Percentiles rank a stretch among this genome's conserved stretches.
Conservation (phyloP, 495 filamentous ascomycete species). For the Pseudevernia furfuracea region DNA sequence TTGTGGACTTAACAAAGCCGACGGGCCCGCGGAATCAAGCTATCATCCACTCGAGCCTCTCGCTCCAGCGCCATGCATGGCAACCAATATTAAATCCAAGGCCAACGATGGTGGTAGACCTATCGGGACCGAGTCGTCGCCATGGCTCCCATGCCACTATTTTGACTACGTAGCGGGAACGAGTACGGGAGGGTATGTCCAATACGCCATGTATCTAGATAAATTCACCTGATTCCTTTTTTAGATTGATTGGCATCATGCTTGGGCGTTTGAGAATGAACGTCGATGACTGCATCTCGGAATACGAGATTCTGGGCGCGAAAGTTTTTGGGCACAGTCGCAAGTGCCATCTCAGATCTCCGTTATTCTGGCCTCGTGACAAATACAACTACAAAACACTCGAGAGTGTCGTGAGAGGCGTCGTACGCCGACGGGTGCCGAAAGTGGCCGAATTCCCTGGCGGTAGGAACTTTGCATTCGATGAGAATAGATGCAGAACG, state of each 20-base stretch:
- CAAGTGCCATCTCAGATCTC: slow-evolving; percentile 20
- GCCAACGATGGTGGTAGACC: neutral
- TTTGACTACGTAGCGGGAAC: slow-evolving; percentile 30
- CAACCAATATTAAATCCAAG: slow-evolving; percentile 1
- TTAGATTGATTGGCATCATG: slow-evolving; percentile 47
- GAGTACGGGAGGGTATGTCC: slow-evolving; percentile 20
- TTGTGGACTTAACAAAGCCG: neutral
- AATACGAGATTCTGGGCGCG: slow-evolving; percentile 40
- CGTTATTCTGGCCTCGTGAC: slow-evolving; percentile 20
- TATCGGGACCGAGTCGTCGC: slow-evolving; percentile 14
- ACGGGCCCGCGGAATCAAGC: slow-evolving; percentile 23
- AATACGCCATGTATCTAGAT: neutral
- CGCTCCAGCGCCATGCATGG: neutral
- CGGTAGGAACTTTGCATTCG: slow-evolving; percentile 22
- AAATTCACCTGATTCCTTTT: neutral
- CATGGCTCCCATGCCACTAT: slow-evolving; percentile 27
- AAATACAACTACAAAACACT: slow-evolving; percentile 23
- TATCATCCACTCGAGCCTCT: slow-evolving; percentile 18
- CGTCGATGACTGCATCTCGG: slow-evolving; percentile 42
- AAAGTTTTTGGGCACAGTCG: slow-evolving; percentile 38
- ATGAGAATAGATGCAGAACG: slow-evolving; percentile 31
- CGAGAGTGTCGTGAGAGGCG: slow-evolving; percentile 20
- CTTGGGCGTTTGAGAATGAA: slow-evolving; percentile 47
- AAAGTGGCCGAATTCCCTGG: slow-evolving; percentile 21
- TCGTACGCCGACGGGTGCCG: slow-evolving; percentile 22